Evolutionary conservation across 768 basidiomycete genomes (phyloP).

Genomic region (Mycena rebaudengoi): DNA sequence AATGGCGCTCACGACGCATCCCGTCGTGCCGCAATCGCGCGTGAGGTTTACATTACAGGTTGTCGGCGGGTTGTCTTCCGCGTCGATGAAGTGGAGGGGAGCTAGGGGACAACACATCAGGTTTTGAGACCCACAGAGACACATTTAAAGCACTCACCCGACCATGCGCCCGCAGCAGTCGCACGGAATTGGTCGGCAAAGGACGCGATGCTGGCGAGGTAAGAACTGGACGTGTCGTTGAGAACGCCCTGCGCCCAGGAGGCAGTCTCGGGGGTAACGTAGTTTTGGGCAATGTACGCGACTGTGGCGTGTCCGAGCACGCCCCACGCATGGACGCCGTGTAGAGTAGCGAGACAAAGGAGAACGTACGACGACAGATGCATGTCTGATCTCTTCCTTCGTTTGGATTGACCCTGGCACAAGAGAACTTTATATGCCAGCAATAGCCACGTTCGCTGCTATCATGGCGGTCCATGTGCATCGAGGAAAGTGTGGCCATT

Average conservation of each 20-base stretch:
- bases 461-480: too few relatives aligned
- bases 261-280: slow-evolving; percentile 33
- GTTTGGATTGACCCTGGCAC: too few relatives aligned
- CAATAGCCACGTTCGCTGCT: too few relatives aligned
- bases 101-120: slow-evolving; percentile 31
- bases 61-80: slow-evolving; percentile 36
- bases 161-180: slow-evolving; percentile 19
- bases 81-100: slow-evolving; percentile 47
- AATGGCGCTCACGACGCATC: slow-evolving; percentile 40
- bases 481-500: too few relatives aligned
- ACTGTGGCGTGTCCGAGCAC: slow-evolving; percentile 34
- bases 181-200: slow-evolving; percentile 23
- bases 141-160: neutral
- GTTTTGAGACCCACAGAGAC: too few relatives aligned
- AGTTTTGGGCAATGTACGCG: slow-evolving; percentile 29
- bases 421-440: too few relatives aligned
- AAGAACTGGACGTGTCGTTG: slow-evolving; percentile 19
- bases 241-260: slow-evolving; percentile 29
- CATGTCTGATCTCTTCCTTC: too few relatives aligned
- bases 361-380: neutral
- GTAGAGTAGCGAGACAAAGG: slow-evolving; percentile 8
- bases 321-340: slow-evolving; percentile 31
- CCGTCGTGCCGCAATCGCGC: slow-evolving; percentile 42
- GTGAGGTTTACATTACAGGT: slow-evolving; percentile 44
- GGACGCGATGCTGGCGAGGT: slow-evolving; percentile 38